These are phyloP conservation scores for Cyberlindnera mrakii DNA, from an alignment of 805 yeast genomes.

Conservation along the genomic window DNA sequence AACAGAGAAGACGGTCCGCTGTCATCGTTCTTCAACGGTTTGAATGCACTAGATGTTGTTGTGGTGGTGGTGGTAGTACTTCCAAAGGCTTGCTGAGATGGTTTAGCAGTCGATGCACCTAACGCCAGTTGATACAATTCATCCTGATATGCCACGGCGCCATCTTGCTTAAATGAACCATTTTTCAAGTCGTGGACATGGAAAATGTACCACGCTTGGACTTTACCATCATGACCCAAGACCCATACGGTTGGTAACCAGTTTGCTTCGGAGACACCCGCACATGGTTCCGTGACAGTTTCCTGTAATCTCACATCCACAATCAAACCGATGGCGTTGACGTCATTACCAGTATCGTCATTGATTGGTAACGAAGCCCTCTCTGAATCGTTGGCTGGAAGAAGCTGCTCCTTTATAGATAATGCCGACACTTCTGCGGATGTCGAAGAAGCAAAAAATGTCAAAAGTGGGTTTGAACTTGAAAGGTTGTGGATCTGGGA, in stretches of 20 bases:
- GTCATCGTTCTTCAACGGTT: too few species aligned
- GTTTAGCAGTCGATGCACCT: background rate
- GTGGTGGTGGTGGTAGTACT: too few species aligned
- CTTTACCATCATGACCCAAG: slow-evolving; percentile 55
- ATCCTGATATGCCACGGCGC: slow-evolving; percentile 8
- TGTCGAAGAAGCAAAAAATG: slow-evolving; percentile 52
- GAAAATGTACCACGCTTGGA: slow-evolving; percentile 62
- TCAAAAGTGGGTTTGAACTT: slow-evolving; percentile 24
- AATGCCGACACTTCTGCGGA: slow-evolving; percentile 57
- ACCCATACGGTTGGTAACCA: slow-evolving; percentile 65
- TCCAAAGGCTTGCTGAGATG: background rate
- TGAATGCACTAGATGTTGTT: too few species aligned
- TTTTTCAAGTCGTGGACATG: slow-evolving; percentile 45
- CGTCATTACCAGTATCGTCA: slow-evolving; percentile 58
- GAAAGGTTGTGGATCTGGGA: slow-evolving; percentile 37
- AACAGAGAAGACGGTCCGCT: too few species aligned
- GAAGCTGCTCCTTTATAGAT: slow-evolving; percentile 31
- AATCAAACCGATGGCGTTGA: slow-evolving; percentile 65
- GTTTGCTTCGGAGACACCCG: slow-evolving; percentile 48
- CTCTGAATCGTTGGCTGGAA: slow-evolving; percentile 59
- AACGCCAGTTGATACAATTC: slow-evolving; percentile 2
- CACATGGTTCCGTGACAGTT: slow-evolving; percentile 45
- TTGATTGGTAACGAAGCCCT: slow-evolving; percentile 71
- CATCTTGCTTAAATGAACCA: slow-evolving; percentile 23
- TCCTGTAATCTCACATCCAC: slow-evolving; percentile 48